Evolutionary conservation across 2,329 filamentous ascomycete genomes (phyloP), one percentile per base, ranked within the genome.

Genomic region (Cladophialophora immunda): DNA sequence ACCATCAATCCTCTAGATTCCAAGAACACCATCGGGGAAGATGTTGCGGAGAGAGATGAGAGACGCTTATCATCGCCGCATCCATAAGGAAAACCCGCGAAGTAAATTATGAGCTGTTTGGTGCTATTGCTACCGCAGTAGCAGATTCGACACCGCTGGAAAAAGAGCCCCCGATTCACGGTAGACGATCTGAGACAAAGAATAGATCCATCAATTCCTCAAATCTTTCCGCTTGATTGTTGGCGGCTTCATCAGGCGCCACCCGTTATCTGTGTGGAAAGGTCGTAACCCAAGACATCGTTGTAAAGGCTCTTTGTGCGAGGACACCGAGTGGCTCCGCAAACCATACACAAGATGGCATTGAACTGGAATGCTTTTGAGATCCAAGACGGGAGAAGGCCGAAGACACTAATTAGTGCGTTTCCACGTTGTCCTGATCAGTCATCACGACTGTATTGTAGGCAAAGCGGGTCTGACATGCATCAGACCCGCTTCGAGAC

Each of bases 31-130:
- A 11, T 50, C 45, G 3, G 45, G 45, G 19, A 50, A 50, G 22
- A 50, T 50, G 45, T 25, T 50, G 45, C 45, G 45, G 15, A 50
- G 45, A 50, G 45, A 50, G 45, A 50, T 50, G 45, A 50, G 45
- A 50, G 45, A 50, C 11, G 45, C 45, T 25, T 50, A 50, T 15
- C 19, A 50, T 50, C 45, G 45, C 45, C 45, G 45, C 22, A 25
- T 50, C 22, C 25, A 27, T 4, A 13, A 15, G 22, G 22, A 27
- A 27, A 11, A 4, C 22, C 2, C 17, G 45, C 11, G 19, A 13
- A 50, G 45, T 27, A 50, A 50, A 27, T 50, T 50, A 50, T 50
- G 11, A 50, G 45, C 22, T 27, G 45, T 2, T 50, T 1, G 19
- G 19, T 25, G 45, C 22, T 9, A 50, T 50, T 6, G 22, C 45